phyloP scores from a whole-genome alignment of 768 basidiomycete genomes.

The Cystofilobasidium bisporidii region DNA sequence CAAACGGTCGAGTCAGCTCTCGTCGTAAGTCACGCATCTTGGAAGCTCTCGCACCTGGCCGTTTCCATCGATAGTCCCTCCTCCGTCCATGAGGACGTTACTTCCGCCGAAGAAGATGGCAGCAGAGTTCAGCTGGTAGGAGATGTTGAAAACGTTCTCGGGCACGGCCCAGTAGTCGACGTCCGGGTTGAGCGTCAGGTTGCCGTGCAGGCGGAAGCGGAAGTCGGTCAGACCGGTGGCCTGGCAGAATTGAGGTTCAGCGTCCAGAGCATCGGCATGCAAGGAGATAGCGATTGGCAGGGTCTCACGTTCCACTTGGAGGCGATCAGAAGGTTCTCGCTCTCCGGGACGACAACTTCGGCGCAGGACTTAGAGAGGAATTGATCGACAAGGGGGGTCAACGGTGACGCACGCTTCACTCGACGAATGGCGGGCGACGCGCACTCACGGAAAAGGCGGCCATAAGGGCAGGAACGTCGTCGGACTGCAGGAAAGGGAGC shows the following conservation, averaged over 20 bases:
- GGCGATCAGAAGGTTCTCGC: not conserved
- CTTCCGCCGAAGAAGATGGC: conserved; percentile 6
- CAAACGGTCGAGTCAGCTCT: too few relatives aligned
- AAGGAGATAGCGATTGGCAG: too few relatives aligned
- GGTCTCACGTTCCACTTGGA: conserved; percentile 6
- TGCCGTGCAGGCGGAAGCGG: not conserved
- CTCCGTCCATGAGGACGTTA: conserved; percentile 4
- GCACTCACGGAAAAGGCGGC: not conserved
- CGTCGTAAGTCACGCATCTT: too few relatives aligned
- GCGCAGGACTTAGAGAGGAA: not conserved
- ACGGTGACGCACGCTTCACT: too few relatives aligned
- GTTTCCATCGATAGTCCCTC: conserved; percentile 1
- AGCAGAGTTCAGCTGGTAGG: not conserved
- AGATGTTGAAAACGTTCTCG: conserved; percentile 11
- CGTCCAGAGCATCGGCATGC: not conserved
- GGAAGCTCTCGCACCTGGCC: not conserved
- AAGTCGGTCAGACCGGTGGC: not conserved
- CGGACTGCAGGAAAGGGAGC: not conserved
- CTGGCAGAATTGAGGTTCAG: too few relatives aligned
- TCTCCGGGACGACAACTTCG: not conserved
- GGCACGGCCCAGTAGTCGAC: conserved; percentile 7
- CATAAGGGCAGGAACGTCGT: not conserved
- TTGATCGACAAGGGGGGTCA: not conserved
- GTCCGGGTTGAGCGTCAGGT: conserved; percentile 2
- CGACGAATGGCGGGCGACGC: too few relatives aligned